These are phyloP conservation scores for Podaxis sp. DNA, from an alignment of 768 basidiomycete genomes.

Conservation along the genomic window DNA sequence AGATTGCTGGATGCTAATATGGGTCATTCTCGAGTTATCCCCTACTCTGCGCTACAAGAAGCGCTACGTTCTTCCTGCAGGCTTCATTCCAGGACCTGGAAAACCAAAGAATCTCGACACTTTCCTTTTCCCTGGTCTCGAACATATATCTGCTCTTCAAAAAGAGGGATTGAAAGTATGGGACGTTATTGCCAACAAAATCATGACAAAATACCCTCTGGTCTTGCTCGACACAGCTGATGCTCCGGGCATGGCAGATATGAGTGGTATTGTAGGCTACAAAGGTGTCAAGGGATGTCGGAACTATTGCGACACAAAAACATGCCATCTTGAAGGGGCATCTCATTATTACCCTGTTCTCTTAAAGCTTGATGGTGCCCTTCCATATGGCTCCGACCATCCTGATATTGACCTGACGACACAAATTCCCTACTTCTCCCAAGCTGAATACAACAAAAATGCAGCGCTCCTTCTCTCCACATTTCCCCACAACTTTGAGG, in stretches of 20 bases:
- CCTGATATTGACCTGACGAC: conserved; percentile 22
- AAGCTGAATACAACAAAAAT: not conserved
- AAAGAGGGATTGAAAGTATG: conserved; percentile 31
- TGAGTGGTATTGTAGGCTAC: conserved; percentile 37
- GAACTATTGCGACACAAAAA: not conserved
- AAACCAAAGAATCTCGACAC: conserved; percentile 33
- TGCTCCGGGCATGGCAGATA: conserved; percentile 28
- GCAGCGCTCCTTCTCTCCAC: conserved; percentile 2
- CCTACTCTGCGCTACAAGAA: conserved; percentile 28
- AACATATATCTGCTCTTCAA: conserved; percentile 32
- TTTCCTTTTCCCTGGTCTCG: conserved; percentile 32
- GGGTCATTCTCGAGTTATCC: conserved; percentile 25
- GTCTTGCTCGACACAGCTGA: conserved; percentile 32
- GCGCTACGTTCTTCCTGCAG: conserved; percentile 22
- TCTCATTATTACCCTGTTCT: conserved; percentile 34
- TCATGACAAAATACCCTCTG: conserved; percentile 21
- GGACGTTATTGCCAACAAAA: conserved; percentile 22
- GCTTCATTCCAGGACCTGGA: conserved; percentile 31
- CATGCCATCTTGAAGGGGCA: not conserved
- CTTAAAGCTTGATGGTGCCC: conserved; percentile 22
- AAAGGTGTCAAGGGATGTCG: conserved; percentile 16
- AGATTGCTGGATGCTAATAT: conserved; percentile 32
- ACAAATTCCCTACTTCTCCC: not conserved
- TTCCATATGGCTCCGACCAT: conserved; percentile 21
- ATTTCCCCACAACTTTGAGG: conserved; percentile 21